Conservation (phyloP, 2,329 filamentous ascomycete genomes). For the Parastagonospora avenae region DNA sequence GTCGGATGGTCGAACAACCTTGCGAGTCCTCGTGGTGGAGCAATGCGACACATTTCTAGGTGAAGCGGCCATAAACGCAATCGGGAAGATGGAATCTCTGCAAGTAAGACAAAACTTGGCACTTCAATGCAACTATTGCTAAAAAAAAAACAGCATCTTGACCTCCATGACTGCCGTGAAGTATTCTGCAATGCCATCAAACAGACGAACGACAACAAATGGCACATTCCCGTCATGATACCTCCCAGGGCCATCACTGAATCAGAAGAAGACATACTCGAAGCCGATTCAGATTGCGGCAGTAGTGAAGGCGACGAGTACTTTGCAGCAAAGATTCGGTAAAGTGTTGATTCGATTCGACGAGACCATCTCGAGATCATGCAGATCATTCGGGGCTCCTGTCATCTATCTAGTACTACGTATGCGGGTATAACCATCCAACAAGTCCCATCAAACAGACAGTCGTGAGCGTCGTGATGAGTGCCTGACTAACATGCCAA, state of each 20-base stretch:
- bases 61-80: slow-evolving; percentile 18
- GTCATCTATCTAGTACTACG: slow-evolving; percentile 1
- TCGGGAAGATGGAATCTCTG: slow-evolving; percentile 20
- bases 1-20: slow-evolving; percentile 17
- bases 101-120: slow-evolving; percentile 22
- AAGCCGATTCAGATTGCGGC: slow-evolving; percentile 41
- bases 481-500: not conserved
- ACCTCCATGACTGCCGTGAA: slow-evolving; percentile 33
- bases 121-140: not conserved
- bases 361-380: slow-evolving; percentile 3
- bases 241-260: slow-evolving; percentile 15
- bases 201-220: slow-evolving; percentile 26
- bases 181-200: slow-evolving; percentile 24
- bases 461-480: not conserved
- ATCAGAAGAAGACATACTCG: slow-evolving; percentile 25
- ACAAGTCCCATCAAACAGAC: not conserved
- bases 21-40: slow-evolving; percentile 26
- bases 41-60: slow-evolving; percentile 29
- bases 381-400: not conserved
- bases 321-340: not conserved
- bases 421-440: not conserved
- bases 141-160: slow-evolving; percentile 25
- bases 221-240: slow-evolving; percentile 32
- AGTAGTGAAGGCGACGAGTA: slow-evolving; percentile 1
- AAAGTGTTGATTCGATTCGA: slow-evolving; percentile 1